These are phyloP conservation scores for Neophaeococcomyces aloes DNA, from an alignment of 2,329 filamentous ascomycete genomes.

Conservation along the genomic window DNA sequence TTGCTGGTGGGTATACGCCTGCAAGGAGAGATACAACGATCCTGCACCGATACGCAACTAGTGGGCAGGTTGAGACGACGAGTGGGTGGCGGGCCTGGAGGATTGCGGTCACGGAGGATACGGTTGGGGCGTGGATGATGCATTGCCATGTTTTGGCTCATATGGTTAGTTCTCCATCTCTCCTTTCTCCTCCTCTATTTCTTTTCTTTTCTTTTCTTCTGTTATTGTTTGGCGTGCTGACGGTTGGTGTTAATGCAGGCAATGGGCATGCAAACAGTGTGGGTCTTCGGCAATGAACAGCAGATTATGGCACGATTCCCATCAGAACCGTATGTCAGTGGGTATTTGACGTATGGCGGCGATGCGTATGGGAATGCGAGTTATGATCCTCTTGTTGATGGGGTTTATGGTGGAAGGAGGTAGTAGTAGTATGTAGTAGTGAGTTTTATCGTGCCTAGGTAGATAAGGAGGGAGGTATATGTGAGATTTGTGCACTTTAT, in stretches of 20 bases:
- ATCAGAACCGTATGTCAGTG: conserved; percentile 26
- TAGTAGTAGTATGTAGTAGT: too few relatives aligned
- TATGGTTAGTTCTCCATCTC: too few relatives aligned
- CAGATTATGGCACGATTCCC: conserved; percentile 29
- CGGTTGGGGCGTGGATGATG: conserved; percentile 42
- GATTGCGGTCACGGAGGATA: conserved; percentile 37
- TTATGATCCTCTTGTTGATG: conserved; percentile 16
- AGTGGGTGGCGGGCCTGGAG: conserved; percentile 54
- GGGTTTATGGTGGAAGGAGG: too few relatives aligned
- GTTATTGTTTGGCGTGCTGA: too few relatives aligned
- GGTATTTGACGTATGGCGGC: conserved; percentile 37
- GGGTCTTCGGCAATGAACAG: conserved; percentile 35
- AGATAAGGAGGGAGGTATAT: too few relatives aligned
- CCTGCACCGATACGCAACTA: conserved; percentile 44
- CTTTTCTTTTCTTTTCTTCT: too few relatives aligned
- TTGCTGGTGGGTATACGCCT: conserved; percentile 29
- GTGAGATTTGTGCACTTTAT: too few relatives aligned
- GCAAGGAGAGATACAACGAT: conserved; percentile 41
- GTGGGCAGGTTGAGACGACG: conserved; percentile 31
- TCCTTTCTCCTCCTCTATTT: too few relatives aligned
- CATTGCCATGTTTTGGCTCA: conserved; percentile 42
- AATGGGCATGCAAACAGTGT: conserved; percentile 29
- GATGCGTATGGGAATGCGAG: conserved; percentile 31
- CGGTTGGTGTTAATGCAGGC: too few relatives aligned
- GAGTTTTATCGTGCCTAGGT: too few relatives aligned